Percentiles rank a stretch among this genome's conserved stretches.
Evolutionary conservation across 148 eudicot species (phyloP).

Genomic region (Beta vulgaris): DNA sequence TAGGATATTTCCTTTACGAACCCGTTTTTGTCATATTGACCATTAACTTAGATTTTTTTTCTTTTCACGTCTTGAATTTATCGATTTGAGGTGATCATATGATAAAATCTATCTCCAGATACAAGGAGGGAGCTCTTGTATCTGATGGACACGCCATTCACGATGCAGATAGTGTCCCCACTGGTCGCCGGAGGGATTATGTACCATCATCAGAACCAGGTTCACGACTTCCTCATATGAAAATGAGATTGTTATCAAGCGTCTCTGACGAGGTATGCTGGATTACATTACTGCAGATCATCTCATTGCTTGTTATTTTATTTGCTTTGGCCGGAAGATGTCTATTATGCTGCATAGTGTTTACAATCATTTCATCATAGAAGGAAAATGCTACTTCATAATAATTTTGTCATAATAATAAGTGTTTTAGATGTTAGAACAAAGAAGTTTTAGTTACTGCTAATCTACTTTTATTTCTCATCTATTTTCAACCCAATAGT

Average conservation of each 20-base stretch:
- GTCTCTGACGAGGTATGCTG: constrained; percentile 46
- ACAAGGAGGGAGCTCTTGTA: constrained; percentile 67
- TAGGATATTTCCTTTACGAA: neutral
- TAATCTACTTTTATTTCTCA: too few species aligned
- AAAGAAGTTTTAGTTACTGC: too few species aligned
- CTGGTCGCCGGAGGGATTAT: constrained; percentile 81
- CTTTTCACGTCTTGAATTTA: neutral
- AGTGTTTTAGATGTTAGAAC: too few species aligned
- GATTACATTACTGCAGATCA: neutral
- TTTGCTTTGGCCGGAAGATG: neutral
- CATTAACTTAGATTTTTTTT: neutral
- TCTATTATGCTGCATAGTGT: neutral
- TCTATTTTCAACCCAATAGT: too few species aligned
- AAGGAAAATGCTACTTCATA: neutral
- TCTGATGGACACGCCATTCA: constrained; percentile 32
- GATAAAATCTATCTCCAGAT: constrained; percentile 36
- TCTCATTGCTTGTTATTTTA: neutral
- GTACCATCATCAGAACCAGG: constrained; percentile 82
- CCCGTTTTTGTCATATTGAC: neutral
- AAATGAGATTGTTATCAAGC: constrained; percentile 40
- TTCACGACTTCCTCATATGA: constrained; percentile 89
- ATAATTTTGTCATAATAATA: neutral
- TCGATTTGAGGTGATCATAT: neutral
- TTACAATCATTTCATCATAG: too few species aligned
- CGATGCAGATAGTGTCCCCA: constrained; percentile 44